phyloP scores from a whole-genome alignment of 2,329 filamentous ascomycete genomes.

The Chrysoporthe puriensis region DNA sequence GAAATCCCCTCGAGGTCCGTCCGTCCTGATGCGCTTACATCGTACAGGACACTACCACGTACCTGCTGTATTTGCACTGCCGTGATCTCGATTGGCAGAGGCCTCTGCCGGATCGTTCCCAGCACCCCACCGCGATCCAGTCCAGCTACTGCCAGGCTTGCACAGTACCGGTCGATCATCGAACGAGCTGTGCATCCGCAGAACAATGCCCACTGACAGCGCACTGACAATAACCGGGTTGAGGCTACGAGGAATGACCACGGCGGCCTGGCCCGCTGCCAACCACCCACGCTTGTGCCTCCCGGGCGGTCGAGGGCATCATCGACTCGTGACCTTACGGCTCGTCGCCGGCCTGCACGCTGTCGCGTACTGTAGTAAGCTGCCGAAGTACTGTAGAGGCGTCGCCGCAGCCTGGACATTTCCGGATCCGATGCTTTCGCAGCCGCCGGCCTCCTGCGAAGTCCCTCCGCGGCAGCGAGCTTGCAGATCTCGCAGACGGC shows the following conservation, averaged over 20 bases:
- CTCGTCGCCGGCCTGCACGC: neutral
- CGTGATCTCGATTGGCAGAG: neutral
- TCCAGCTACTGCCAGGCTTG: neutral
- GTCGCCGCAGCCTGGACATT: too few relatives aligned
- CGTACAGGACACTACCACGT: neutral
- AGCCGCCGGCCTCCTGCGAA: too few relatives aligned
- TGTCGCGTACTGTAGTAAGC: neutral
- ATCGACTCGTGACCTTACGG: neutral
- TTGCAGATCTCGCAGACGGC: too few relatives aligned
- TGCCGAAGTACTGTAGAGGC: neutral
- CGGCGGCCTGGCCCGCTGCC: neutral
- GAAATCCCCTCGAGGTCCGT: neutral
- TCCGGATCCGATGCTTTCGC: too few relatives aligned
- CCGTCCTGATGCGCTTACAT: neutral
- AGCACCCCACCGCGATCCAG: neutral
- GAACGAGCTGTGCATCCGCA: neutral
- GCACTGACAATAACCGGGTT: neutral
- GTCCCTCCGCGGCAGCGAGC: too few relatives aligned
- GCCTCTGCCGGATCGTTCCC: too few relatives aligned
- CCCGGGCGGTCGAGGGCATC: too few relatives aligned
- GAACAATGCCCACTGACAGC: neutral
- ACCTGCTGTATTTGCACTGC: too few relatives aligned
- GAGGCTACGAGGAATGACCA: neutral
- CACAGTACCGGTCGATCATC: neutral
- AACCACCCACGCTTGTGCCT: neutral